phyloP scores from a whole-genome alignment of 306 rosid species.

The Quercus parvula region DNA sequence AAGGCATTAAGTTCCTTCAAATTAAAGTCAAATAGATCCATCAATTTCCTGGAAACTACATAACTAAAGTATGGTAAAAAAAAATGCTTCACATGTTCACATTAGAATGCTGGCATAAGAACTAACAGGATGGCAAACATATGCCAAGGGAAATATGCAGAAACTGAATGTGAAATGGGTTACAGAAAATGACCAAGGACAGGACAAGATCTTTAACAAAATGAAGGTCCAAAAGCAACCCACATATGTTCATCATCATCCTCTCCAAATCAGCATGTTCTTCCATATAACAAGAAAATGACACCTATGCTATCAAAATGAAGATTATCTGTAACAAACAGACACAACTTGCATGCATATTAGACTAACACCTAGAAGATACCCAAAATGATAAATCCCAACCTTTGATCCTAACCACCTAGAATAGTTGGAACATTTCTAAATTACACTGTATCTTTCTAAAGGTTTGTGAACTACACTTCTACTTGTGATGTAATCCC shows the following conservation, averaged over 20 bases:
- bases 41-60: neutral
- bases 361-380: too few relatives aligned
- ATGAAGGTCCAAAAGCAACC: neutral
- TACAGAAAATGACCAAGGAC: neutral
- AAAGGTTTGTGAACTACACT: neutral
- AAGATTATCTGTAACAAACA: neutral
- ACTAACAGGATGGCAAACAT: neutral
- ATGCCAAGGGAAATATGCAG: neutral
- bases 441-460: too few relatives aligned
- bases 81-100: neutral
- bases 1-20: neutral
- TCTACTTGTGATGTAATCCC: neutral
- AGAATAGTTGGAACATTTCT: too few relatives aligned
- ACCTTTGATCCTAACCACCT: too few relatives aligned
- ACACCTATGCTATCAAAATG: neutral
- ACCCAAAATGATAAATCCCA: too few relatives aligned
- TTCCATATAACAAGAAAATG: neutral
- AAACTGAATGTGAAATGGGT: neutral
- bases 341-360: neutral
- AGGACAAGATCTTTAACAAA: neutral
- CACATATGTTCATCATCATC: neutral
- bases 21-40: neutral
- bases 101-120: constrained; percentile 6
- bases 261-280: neutral
- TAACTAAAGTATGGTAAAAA: neutral